A percentile compares a stretch with the other conserved stretches of the same genome.
phyloP scores from a whole-genome alignment of 2,329 filamentous ascomycete genomes.

The Xylaria sp. region DNA sequence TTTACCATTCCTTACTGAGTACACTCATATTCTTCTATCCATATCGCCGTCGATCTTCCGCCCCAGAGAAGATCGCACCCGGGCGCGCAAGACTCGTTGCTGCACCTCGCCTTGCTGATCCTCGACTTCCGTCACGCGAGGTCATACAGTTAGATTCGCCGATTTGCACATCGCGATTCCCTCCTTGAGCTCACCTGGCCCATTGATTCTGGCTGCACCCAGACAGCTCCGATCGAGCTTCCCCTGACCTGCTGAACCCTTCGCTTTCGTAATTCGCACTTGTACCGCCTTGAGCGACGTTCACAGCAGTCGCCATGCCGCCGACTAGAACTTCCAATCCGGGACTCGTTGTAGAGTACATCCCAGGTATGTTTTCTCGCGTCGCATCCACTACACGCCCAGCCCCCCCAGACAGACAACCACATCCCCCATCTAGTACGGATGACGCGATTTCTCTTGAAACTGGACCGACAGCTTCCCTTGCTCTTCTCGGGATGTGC shows the following conservation, averaged over 20 bases:
- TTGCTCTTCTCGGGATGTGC: neutral
- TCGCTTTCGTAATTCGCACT: neutral
- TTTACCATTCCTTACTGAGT: neutral
- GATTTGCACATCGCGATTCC: conserved; percentile 5
- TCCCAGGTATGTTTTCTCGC: conserved; percentile 64
- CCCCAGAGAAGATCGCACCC: neutral
- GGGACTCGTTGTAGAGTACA: conserved; percentile 93
- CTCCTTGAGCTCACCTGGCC: neutral
- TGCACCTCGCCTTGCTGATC: neutral
- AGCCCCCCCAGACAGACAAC: neutral
- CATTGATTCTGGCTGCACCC: neutral
- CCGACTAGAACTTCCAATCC: conserved; percentile 54
- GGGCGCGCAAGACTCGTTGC: neutral
- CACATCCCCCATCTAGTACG: neutral
- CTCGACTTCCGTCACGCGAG: neutral
- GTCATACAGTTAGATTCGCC: conserved; percentile 1
- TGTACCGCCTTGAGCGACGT: conserved; percentile 3
- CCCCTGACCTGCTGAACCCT: neutral
- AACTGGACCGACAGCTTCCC: neutral
- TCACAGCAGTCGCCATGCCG: conserved; percentile 40
- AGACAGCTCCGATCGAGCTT: neutral
- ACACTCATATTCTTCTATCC: neutral
- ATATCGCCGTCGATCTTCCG: neutral
- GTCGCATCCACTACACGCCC: neutral
- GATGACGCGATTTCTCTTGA: neutral